Base-by-base conservation (phyloP, 2,329 filamentous ascomycete genomes). In the Fusarium sacchari region DNA sequence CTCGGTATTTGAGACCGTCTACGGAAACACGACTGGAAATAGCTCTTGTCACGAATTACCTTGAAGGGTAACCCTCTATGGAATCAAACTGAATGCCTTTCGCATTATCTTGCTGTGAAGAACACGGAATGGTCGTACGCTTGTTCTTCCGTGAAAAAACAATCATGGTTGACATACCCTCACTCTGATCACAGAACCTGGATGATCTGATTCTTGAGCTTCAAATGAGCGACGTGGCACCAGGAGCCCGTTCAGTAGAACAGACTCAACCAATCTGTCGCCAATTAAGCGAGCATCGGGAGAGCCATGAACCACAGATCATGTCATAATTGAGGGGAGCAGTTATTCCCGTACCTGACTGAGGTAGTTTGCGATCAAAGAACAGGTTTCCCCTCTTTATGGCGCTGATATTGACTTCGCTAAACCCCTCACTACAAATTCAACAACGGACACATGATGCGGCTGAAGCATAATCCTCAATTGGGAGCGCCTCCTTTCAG, bases 21-120 rank as follows among this genome's bases (percentile, higher is more conserved):
- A 43, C 56, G 66, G 58, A 22, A 69, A 69, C 58, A 69, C 36
- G 24, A 17, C 50, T 69, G 65, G 65, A 67, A 69, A 69, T 69
- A 69, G 56, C 26, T 37, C n/a, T 18, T n/a, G 36, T 53, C 47
- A 34, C 47, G 42, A 60, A 55, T 42, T 63, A 24, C n/a, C 36
- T 30, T 15, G 17, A 55, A 30, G 11, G 49, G 59, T 28, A 44
- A 39, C n/a, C 44, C 44, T 62, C 32, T 15, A 30, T 55, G 42
- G 37, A 42, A 46, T 22, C 34, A 59, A 24, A 4, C 36, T 43
- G 32, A 40, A 28, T 42, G 24, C 20, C n/a, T n/a, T 30, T 26
- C 53, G 17, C 30, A 42, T 39, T 30, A 28, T 17, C 15, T 30
- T 40, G 50, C 18, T n/a, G 42, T 39, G 66, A 57, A 66, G 42